Evolutionary conservation across 768 basidiomycete species (phyloP).

Genomic region (Psilocybe subaeruginosa): DNA sequence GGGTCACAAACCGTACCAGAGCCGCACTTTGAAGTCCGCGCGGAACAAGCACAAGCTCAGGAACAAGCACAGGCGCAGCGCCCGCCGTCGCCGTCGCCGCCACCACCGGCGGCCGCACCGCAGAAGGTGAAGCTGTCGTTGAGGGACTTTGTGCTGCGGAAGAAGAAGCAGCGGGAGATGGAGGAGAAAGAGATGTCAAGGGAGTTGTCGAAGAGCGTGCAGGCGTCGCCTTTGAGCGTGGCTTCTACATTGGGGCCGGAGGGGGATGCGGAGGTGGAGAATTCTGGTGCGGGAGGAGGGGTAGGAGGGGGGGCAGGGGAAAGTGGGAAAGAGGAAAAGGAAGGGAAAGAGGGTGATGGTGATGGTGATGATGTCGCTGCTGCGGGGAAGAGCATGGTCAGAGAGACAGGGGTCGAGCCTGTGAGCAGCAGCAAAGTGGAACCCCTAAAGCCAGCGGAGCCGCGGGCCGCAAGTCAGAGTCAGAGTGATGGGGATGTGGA

Average conservation of each 20-base stretch:
- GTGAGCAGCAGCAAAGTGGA: neutral
- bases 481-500: neutral
- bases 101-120: neutral
- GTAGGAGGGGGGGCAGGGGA: neutral
- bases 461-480: neutral
- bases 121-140: slow-evolving; percentile 59
- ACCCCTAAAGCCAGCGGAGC: neutral
- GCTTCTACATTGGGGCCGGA: neutral
- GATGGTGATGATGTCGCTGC: neutral
- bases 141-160: slow-evolving; percentile 59
- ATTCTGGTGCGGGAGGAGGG: neutral
- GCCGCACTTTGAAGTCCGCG: neutral
- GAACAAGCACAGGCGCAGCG: neutral
- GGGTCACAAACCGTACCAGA: neutral
- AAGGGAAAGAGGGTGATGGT: neutral
- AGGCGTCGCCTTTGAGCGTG: slow-evolving; percentile 11
- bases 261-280: neutral
- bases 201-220: neutral
- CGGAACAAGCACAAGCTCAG: neutral
- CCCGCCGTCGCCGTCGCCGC: neutral
- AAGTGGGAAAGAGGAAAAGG: neutral
- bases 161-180: slow-evolving; percentile 46
- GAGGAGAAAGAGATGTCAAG: slow-evolving; percentile 8
- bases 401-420: too few relatives aligned
- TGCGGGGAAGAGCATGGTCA: neutral